Percentiles rank a stretch among this genome's conserved stretches.
Evolutionary conservation across 164 flowering plant genomes (phyloP).

Genomic region (Echeveria elegans): DNA sequence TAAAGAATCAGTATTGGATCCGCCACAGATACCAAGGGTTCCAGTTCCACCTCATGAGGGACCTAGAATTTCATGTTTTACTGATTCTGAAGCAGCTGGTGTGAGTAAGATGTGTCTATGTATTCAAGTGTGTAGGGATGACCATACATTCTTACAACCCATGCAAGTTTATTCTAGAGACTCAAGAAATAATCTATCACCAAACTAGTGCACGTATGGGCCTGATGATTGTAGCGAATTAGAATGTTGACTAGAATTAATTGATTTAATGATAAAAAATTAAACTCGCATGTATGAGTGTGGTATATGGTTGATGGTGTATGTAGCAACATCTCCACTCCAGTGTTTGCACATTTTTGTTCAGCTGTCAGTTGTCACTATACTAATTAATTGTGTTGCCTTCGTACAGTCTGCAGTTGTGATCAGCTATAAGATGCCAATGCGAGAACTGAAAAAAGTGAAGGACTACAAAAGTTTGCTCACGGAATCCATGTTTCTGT

Average conservation of each 20-base stretch:
- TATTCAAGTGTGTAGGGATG: not conserved
- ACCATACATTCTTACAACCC: not conserved
- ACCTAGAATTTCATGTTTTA: slow-evolving; percentile 83
- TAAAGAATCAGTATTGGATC: slow-evolving; percentile 36
- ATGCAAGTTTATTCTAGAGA: not conserved
- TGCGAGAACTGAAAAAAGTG: slow-evolving; percentile 68
- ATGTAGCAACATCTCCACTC: too few relatives aligned
- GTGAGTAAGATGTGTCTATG: slow-evolving; percentile 30
- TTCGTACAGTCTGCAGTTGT: slow-evolving; percentile 77
- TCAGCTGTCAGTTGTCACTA: too few relatives aligned
- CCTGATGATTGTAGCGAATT: not conserved
- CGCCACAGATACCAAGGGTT: slow-evolving; percentile 43
- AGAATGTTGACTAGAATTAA: too few relatives aligned
- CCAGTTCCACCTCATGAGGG: slow-evolving; percentile 68
- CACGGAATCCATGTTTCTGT: slow-evolving; percentile 75
- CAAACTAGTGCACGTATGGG: not conserved
- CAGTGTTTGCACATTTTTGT: not conserved
- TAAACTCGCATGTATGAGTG: too few relatives aligned
- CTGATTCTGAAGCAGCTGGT: slow-evolving; percentile 97
- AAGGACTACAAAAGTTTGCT: slow-evolving; percentile 74
- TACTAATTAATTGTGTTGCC: slow-evolving; percentile 6
- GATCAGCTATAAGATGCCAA: slow-evolving; percentile 83
- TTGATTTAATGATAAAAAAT: too few relatives aligned
- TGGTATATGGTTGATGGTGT: too few relatives aligned
- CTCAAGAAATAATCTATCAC: not conserved